These are phyloP conservation scores for Wickerhamiella australiensis DNA, from an alignment of 805 yeast genomes.

Conservation along the genomic window DNA sequence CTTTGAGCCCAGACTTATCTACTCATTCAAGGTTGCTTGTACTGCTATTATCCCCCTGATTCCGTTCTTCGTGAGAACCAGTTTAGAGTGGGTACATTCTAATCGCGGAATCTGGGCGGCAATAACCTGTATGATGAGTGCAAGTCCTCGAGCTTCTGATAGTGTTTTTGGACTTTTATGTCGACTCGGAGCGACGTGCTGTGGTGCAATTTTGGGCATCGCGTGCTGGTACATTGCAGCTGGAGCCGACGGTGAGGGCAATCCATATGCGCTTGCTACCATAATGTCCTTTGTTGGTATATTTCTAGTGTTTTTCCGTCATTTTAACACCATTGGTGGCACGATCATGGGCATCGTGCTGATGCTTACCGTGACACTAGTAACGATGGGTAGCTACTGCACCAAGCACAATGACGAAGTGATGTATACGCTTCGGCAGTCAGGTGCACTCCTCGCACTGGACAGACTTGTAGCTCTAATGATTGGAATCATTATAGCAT, in stretches of 20 bases:
- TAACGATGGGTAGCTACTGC: background rate
- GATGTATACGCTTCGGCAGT: background rate
- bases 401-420: conserved; percentile 5
- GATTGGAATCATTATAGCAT: conserved; percentile 1
- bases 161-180: background rate
- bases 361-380: background rate
- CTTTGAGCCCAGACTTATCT: background rate
- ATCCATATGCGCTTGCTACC: background rate
- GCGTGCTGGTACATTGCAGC: background rate
- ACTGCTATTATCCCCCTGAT: conserved; percentile 1
- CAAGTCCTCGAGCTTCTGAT: conserved; percentile 1
- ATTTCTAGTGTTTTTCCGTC: background rate
- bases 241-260: conserved; percentile 2
- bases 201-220: background rate
- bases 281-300: background rate
- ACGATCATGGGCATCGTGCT: background rate
- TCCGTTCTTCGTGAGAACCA: background rate
- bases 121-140: conserved; percentile 2
- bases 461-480: background rate
- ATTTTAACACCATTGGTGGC: background rate
- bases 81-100: background rate
- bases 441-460: background rate
- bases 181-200: background rate
- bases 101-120: conserved; percentile 1
- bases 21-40: background rate